Evolutionary conservation across 495 filamentous ascomycete species (phyloP), one percentile per base, ranked within the genome.

Genomic region (Xylaria telfairii): DNA sequence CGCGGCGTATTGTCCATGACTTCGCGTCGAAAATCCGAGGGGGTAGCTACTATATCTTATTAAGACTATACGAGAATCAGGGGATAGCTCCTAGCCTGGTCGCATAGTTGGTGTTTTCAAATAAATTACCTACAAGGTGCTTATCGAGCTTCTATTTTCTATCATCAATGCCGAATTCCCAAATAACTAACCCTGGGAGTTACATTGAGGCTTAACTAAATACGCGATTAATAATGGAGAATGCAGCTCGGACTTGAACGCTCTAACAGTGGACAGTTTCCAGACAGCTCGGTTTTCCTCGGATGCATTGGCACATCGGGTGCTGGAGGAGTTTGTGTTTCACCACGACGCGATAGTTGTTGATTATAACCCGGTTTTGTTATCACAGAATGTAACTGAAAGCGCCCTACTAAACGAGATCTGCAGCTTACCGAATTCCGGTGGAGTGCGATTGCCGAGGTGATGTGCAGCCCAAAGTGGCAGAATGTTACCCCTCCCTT

Each of bases 401-500:
- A 26, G 37, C 12, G 21, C 59, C n/a, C 26, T 46, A 26, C 42
- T 63, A n/a, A 57, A 32, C 54, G 19, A 59, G 62, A 65, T 65
- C 46, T 65, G 24, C 62, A 51, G 19, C 13, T 49, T 65, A 51
- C 44, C 62, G 30, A 51, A 49, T 46, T 32, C 62, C 44, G 24
- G 62, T 65, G 62, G 62, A 39, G 42, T 28, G 28, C 62, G 62
- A 65, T 65, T 51, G 41, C 44, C 42, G 62, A 65, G 26, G 32
- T 39, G 44, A 65, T 49, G 26, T 65, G 26, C 30, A 34, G 15
- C 3, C 12, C 24, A 15, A 17, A 49, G 17, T 65, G 26, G 7
- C 12, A 26, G 17, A 15, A 21, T 37, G 42, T 44, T 49, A 37
- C 62, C 62, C 62, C 62, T 65, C 62, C 62, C 24, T 17, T 10